phyloP scores from a whole-genome alignment of 257 asterid species.

The Scutellaria minor region DNA sequence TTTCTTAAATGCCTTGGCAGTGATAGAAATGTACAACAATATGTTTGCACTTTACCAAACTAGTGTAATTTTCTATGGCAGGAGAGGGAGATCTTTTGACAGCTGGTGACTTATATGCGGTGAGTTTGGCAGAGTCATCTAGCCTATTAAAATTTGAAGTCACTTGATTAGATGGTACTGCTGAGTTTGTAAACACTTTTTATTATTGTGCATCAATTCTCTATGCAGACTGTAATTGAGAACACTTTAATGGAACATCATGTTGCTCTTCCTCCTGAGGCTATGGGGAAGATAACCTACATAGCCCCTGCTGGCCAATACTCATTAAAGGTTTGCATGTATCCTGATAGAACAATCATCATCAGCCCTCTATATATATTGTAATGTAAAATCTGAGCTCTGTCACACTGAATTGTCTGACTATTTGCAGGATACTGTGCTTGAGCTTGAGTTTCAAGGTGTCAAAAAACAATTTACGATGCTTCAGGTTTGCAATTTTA shows the following conservation, averaged over 20 bases:
- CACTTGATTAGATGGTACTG: constrained; percentile 24
- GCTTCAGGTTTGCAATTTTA: constrained; percentile 77
- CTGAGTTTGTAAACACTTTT: constrained; percentile 2
- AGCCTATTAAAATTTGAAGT: constrained; percentile 16
- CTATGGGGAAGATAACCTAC: constrained; percentile 94
- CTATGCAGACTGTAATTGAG: constrained; percentile 78
- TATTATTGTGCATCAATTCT: constrained; percentile 28
- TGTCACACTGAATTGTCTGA: constrained; percentile 32
- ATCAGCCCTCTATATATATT: neutral
- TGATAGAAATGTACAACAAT: constrained; percentile 23
- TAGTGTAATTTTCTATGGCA: constrained; percentile 41
- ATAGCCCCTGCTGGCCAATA: constrained; percentile 95
- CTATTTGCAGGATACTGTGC: constrained; percentile 86
- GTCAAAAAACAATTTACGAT: constrained; percentile 88
- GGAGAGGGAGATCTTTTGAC: constrained; percentile 97
- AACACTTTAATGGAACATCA: constrained; percentile 88
- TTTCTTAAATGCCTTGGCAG: neutral
- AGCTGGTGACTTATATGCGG: constrained; percentile 96
- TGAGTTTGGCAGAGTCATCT: constrained; percentile 51
- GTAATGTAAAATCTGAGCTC: constrained; percentile 11
- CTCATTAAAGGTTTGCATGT: constrained; percentile 74
- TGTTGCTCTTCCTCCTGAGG: constrained; percentile 96
- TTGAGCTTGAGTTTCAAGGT: constrained; percentile 99
- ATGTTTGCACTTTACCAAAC: constrained; percentile 25
- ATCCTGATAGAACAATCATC: constrained; percentile 15